Evolutionary conservation across 2,329 filamentous ascomycete genomes (phyloP).

Genomic region (Penicillium polonicum): DNA sequence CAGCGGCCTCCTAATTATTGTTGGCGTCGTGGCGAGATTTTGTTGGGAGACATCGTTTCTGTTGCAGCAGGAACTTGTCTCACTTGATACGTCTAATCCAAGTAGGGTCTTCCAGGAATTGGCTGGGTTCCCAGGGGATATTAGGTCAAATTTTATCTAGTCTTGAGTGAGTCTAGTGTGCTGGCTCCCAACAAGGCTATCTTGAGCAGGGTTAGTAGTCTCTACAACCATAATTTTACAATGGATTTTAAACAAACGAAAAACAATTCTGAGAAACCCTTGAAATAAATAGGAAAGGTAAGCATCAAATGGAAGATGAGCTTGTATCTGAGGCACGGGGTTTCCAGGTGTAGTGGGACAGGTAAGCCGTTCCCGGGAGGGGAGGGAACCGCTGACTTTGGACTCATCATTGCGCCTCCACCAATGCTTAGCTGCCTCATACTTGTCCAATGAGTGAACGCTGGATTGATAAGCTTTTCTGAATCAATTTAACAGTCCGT

Average conservation of each 20-base stretch:
- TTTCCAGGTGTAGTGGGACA: neutral
- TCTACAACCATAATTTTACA: neutral
- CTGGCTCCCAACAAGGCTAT: neutral
- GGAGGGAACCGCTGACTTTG: neutral
- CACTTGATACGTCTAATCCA: neutral
- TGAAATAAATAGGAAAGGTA: neutral
- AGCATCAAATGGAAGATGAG: neutral
- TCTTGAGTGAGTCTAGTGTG: neutral
- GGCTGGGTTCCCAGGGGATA: neutral
- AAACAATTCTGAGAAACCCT: neutral
- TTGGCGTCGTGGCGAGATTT: neutral
- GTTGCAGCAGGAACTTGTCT: neutral
- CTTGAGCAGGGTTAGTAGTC: neutral
- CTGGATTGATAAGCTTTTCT: constrained; percentile 1
- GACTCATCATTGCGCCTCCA: constrained; percentile 8
- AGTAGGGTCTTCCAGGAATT: neutral
- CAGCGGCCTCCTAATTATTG: neutral
- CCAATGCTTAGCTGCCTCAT: constrained; percentile 10
- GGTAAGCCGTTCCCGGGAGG: neutral
- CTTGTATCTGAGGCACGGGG: neutral
- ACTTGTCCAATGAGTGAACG: constrained; percentile 2
- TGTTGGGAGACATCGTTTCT: neutral
- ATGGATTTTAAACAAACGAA: neutral
- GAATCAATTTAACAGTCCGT: neutral
- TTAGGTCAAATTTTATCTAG: neutral